Conservation (phyloP, 202 grass and related monocot genomes). For the Elaeis oleifera region DNA sequence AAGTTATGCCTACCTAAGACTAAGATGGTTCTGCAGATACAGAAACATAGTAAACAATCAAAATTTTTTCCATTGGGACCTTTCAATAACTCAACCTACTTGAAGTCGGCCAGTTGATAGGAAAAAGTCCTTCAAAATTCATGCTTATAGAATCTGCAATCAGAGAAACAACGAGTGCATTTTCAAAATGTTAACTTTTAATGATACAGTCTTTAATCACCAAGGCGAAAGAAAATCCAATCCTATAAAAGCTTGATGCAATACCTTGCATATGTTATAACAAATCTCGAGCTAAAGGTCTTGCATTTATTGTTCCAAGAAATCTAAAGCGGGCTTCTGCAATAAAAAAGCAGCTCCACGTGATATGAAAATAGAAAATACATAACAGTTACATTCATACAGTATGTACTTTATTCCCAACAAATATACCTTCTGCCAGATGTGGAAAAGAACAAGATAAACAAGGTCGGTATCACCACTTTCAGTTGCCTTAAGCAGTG, state of each 20-base stretch:
- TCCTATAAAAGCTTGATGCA: not conserved
- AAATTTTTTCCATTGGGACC: slow-evolving; percentile 8
- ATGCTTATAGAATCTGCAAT: slow-evolving; percentile 72
- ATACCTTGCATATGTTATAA: slow-evolving; percentile 92
- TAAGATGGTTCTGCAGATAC: not conserved
- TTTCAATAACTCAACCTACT: slow-evolving; percentile 47
- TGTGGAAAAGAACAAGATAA: slow-evolving; percentile 94
- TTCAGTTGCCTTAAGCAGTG: slow-evolving; percentile 81
- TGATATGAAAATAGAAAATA: too few relatives aligned
- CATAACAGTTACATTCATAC: too few relatives aligned
- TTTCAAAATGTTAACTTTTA: slow-evolving; percentile 19
- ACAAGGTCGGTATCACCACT: slow-evolving; percentile 97
- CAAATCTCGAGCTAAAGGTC: slow-evolving; percentile 90
- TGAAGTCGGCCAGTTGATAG: slow-evolving; percentile 76
- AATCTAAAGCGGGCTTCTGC: slow-evolving; percentile 75
- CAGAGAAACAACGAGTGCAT: slow-evolving; percentile 27
- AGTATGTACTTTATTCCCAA: not conserved
- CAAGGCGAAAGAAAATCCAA: slow-evolving; percentile 14
- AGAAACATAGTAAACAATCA: slow-evolving; percentile 15
- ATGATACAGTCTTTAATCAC: slow-evolving; percentile 5
- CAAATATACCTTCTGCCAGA: slow-evolving; percentile 77
- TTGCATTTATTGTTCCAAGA: slow-evolving; percentile 88
- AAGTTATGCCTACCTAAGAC: too few relatives aligned
- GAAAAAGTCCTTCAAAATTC: slow-evolving; percentile 98
- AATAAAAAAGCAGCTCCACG: slow-evolving; percentile 21